A percentile compares a stretch with the other conserved stretches of the same genome.
phyloP scores from a whole-genome alignment of 176 grass and related monocot species.

The Bromus sterilis region DNA sequence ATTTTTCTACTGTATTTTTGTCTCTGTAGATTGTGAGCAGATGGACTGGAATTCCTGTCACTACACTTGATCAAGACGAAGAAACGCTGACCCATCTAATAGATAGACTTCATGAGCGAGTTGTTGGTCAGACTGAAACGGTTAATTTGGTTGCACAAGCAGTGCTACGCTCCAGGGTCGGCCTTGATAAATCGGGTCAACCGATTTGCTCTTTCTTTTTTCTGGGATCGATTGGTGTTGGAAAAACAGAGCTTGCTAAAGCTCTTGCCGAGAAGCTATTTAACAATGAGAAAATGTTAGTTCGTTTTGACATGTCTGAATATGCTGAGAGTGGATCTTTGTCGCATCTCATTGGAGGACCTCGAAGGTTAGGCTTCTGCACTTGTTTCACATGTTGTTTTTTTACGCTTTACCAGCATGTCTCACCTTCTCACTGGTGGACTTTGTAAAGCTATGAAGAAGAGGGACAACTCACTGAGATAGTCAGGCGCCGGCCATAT shows the following conservation, averaged over 20 bases:
- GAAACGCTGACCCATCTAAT: neutral
- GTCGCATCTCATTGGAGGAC: neutral
- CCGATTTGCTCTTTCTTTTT: neutral
- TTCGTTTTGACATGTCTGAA: neutral
- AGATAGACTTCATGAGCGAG: neutral
- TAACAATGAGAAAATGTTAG: neutral
- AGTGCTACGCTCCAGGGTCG: neutral
- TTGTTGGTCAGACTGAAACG: neutral
- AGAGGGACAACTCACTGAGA: neutral
- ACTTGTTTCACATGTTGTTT: neutral
- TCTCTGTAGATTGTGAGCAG: neutral
- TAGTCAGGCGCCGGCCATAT: neutral
- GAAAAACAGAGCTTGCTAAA: neutral
- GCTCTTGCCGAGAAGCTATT: neutral
- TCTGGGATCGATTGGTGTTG: neutral
- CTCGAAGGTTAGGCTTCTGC: neutral
- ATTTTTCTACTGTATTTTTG: neutral
- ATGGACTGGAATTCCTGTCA: neutral
- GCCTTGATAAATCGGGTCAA: neutral
- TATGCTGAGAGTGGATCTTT: neutral
- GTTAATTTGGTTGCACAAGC: neutral
- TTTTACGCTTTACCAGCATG: neutral
- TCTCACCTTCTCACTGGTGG: neutral
- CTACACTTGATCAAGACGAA: neutral
- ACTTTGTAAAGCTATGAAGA: neutral